Evolutionary conservation across 768 basidiomycete genomes (phyloP), one percentile per base, ranked within the genome.

Genomic region (Basidioascus undulatus): DNA sequence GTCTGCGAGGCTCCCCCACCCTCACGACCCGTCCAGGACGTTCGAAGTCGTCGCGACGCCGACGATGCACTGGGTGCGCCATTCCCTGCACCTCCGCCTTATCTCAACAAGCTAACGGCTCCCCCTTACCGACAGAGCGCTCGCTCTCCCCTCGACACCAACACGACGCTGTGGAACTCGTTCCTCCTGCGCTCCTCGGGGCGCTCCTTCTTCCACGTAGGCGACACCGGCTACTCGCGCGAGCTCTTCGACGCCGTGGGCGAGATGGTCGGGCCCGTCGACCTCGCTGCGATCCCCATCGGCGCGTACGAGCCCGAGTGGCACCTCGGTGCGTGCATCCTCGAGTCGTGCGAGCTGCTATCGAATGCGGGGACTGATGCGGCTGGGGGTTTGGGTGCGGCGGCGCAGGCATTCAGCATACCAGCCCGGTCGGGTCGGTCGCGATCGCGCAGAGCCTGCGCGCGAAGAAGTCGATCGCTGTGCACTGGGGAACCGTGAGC

Each of bases 401-500:
- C n/a, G n/a, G n/a, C n/a, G n/a, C n/a, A n/a, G n/a, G n/a, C n/a
- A n/a, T 55, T 1, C 56, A 57, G 32, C 56, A 57, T 37, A 53
- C 53, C 1, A 52, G 54, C 37, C 56, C 56, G 3, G 52, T 54
- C 33, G 58, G 53, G 7, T 53, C 57, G 9, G 51, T 56, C 4
- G 24, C 47, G 6, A 56, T 58, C 42, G 53, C 55, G 12, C 44
- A 44, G 24, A 49, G 53, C 41, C 48, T 57, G 39, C 33, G 45
- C 9, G 51, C 53, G 4, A 37, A 45, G 32, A 50, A 53, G 35
- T 46, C 47, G 8, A 49, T 57, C 15, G 56, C 50, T 1, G 56
- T 57, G 2, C 58, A 59, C 42, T 55, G 53, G 53, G 55, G 55
- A 6, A 57, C 55, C n/a, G n/a, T n/a, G n/a, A n/a, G n/a, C n/a